Conservation (phyloP, 139 green algal genomes). For the Penium margaritaceum region DNA sequence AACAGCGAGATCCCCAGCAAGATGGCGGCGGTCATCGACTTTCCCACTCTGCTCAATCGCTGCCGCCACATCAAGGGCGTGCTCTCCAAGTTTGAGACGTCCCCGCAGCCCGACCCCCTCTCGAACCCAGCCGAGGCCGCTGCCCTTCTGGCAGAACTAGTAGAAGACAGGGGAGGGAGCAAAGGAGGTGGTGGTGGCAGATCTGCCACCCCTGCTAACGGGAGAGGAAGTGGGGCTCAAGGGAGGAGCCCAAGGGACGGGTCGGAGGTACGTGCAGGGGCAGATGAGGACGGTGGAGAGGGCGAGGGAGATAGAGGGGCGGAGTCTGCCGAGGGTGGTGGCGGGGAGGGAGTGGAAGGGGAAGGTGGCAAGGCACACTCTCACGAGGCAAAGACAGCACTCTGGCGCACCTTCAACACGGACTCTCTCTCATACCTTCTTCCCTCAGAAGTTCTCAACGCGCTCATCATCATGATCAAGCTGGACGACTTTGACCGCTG, state of each 20-base stretch:
- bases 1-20: conserved; percentile 1
- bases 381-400: too few relatives aligned
- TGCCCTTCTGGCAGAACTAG: not conserved
- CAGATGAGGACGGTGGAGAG: too few relatives aligned
- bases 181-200: not conserved
- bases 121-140: not conserved
- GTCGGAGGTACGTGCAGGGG: too few relatives aligned
- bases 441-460: conserved; percentile 14
- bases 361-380: too few relatives aligned
- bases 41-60: not conserved
- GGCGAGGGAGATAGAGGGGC: too few relatives aligned
- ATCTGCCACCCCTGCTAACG: too few relatives aligned
- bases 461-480: conserved; percentile 23
- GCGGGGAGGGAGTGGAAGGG: too few relatives aligned
- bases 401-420: conserved; percentile 14
- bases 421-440: conserved; percentile 2
- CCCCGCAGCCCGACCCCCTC: not conserved
- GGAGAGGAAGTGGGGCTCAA: too few relatives aligned
- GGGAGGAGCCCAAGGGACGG: too few relatives aligned
- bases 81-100: not conserved
- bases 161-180: not conserved
- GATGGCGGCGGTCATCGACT: conserved; percentile 5
- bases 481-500: conserved; percentile 17
- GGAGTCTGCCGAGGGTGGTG: too few relatives aligned
- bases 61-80: conserved; percentile 8